These are phyloP conservation scores for Ceratobasidium sp. DNA, from an alignment of 1,284 basidiomycete genomes.

Conservation along the genomic window DNA sequence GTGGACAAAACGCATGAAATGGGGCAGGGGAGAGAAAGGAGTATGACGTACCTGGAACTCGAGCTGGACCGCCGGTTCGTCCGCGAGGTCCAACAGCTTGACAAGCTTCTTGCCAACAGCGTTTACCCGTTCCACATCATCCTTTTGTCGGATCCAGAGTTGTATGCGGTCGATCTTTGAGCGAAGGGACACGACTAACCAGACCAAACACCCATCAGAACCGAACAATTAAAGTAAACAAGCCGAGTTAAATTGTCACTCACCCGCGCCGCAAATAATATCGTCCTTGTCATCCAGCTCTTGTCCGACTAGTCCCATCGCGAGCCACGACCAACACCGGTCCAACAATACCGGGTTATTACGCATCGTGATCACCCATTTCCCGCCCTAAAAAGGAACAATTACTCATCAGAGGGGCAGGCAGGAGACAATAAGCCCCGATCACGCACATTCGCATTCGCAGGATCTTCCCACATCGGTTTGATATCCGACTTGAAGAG, in stretches of 20 bases:
- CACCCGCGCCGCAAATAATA: conserved; percentile 76
- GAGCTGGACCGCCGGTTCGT: conserved; percentile 80
- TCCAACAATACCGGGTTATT: conserved; percentile 82
- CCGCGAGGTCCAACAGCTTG: conserved; percentile 81
- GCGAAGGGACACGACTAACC: conserved; percentile 83
- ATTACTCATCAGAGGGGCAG: not conserved
- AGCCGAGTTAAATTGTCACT: not conserved
- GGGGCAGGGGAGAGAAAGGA: conserved; percentile 9
- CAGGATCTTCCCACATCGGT: conserved; percentile 96
- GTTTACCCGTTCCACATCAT: conserved; percentile 86
- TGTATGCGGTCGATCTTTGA: conserved; percentile 91
- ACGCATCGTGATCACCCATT: conserved; percentile 94
- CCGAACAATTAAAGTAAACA: not conserved
- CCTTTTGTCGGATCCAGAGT: conserved; percentile 85
- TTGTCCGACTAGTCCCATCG: conserved; percentile 91
- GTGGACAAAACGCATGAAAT: not conserved
- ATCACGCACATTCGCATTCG: conserved; percentile 71
- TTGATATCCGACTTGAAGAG: conserved; percentile 92
- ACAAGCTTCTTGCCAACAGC: conserved; percentile 82
- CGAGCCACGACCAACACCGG: conserved; percentile 89
- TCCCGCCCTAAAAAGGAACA: conserved; percentile 68
- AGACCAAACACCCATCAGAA: conserved; percentile 38
- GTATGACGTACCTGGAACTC: conserved; percentile 80
- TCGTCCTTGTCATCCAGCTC: conserved; percentile 87
- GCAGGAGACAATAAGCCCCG: conserved; percentile 13